Base-by-base conservation (phyloP, 163 green algal species). In the Trebouxia gelatinosa region DNA sequence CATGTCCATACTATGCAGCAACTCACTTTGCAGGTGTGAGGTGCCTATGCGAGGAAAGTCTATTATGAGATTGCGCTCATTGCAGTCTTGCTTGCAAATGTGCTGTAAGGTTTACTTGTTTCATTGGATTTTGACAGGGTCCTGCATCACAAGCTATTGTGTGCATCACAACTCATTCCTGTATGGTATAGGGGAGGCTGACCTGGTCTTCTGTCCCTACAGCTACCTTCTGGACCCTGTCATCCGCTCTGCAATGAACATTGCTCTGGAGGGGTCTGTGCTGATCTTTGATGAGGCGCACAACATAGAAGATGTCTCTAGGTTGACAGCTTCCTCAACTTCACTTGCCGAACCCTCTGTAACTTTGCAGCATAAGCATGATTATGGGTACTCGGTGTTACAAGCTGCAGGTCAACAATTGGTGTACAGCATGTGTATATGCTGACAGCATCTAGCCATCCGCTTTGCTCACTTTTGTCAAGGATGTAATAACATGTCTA, bases 221-320 rank as follows among this genome's bases (percentile, higher is more conserved):
- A 97, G 94, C 80, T 99, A 99, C 87, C 85, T 99, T 9, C 77
- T 98, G 26, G 89, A 93, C 74, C 88, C 91, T 0, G 83, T 90
- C 31, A 86, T 96, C 48, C 82, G 90, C 17, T 32, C 75, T 13
- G 78, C 90, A 31, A 89, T 95, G 82, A 57, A 85, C 21, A 80
- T 95, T 37, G 75, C 93, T 32, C 85, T 94, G 75, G 67, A 83
- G 9, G 87, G 89, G 74, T 77, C 87, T 26, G 88, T 98, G 7
- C 81, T 99, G 35, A 96, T 98, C 48, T 94, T 99, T 40, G 96
- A 99, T 80, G 96, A 99, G 87, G 96, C 92, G 2, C 96, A 99
- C 88, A 99, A 99, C 86, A 91, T 99, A 3, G 91, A 98, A 85
- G 93, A 97, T 83, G 79, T 35, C 13, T 51, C 38, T 66, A 80